A percentile compares a stretch with the other conserved stretches of the same genome.
Evolutionary conservation across 305 asterid genomes (phyloP).

Genomic region (Andrographis paniculata): DNA sequence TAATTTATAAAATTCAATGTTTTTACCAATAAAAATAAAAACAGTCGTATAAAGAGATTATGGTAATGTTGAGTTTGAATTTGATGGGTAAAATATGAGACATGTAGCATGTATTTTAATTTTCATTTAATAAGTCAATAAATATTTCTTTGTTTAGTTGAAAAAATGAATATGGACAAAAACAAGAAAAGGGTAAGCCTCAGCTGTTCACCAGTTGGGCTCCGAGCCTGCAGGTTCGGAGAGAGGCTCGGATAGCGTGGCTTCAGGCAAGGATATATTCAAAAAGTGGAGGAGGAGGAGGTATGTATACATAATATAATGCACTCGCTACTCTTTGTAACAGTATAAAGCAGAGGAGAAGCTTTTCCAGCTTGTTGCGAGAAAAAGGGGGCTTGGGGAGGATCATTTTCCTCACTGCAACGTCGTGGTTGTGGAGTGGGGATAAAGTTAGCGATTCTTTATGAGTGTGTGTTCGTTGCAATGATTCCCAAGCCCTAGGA

Average conservation of each 20-base stretch:
- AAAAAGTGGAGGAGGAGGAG: slow-evolving; percentile 26
- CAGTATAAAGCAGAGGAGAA: slow-evolving; percentile 30
- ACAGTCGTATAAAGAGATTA: too few relatives aligned
- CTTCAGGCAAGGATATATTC: slow-evolving; percentile 26
- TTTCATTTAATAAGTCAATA: slow-evolving; percentile 5
- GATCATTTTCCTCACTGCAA: slow-evolving; percentile 20
- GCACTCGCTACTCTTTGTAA: slow-evolving; percentile 20
- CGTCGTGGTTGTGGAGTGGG: slow-evolving; percentile 23
- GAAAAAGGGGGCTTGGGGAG: slow-evolving; percentile 3
- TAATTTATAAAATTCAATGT: too few relatives aligned
- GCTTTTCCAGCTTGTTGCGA: slow-evolving; percentile 25
- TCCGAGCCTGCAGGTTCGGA: slow-evolving; percentile 49
- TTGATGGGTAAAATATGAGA: background rate
- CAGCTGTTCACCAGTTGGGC: background rate
- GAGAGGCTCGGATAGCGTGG: slow-evolving; percentile 37
- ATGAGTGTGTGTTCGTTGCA: slow-evolving; percentile 6
- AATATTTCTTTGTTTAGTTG: background rate
- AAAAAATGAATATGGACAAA: background rate
- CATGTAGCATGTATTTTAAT: background rate
- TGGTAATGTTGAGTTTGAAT: too few relatives aligned
- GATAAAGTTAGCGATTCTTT: slow-evolving; percentile 17
- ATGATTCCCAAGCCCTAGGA: slow-evolving; percentile 11
- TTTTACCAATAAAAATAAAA: too few relatives aligned
- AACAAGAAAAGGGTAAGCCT: background rate
- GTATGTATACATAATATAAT: slow-evolving; percentile 21